These are phyloP conservation scores for Austroboletus eburneus DNA, from an alignment of 768 basidiomycete species.

Conservation along the genomic window DNA sequence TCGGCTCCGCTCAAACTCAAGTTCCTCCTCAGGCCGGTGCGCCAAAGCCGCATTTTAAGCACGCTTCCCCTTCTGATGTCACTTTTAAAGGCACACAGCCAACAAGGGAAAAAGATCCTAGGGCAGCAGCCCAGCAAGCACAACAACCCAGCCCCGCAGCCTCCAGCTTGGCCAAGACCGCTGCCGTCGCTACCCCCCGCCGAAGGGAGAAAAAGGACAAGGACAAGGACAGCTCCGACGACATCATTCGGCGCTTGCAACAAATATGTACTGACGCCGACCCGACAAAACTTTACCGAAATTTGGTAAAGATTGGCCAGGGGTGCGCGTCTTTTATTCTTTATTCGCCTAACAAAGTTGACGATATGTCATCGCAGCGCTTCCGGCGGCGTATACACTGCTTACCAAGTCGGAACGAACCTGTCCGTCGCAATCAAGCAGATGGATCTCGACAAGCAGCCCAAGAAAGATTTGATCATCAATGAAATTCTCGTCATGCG, in stretches of 20 bases:
- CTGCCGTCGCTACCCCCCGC: slow-evolving; percentile 76
- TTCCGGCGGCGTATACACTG: slow-evolving; percentile 96
- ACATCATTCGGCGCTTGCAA: slow-evolving; percentile 87
- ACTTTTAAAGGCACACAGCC: slow-evolving; percentile 40
- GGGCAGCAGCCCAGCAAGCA: slow-evolving; percentile 29
- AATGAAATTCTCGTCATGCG: slow-evolving; percentile 99
- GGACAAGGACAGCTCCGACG: slow-evolving; percentile 76
- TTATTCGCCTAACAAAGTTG: not conserved
- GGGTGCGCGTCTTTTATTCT: slow-evolving; percentile 57
- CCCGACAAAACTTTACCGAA: slow-evolving; percentile 90
- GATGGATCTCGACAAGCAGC: slow-evolving; percentile 99
- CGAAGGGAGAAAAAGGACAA: slow-evolving; percentile 82
- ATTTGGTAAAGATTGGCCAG: slow-evolving; percentile 95
- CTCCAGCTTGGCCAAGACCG: slow-evolving; percentile 59
- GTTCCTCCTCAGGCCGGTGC: slow-evolving; percentile 30
- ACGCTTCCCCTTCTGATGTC: slow-evolving; percentile 57
- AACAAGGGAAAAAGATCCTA: slow-evolving; percentile 37
- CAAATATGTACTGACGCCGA: slow-evolving; percentile 98
- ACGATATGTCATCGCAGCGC: slow-evolving; percentile 50
- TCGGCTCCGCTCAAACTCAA: slow-evolving; percentile 25
- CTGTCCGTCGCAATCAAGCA: slow-evolving; percentile 97
- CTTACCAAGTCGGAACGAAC: slow-evolving; percentile 95
- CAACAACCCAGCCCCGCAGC: slow-evolving; percentile 60
- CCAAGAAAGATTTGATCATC: slow-evolving; percentile 99
- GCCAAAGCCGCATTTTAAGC: slow-evolving; percentile 39